Conservation (phyloP, 208 protist species). For the Trypanosomatidae sp. region DNA sequence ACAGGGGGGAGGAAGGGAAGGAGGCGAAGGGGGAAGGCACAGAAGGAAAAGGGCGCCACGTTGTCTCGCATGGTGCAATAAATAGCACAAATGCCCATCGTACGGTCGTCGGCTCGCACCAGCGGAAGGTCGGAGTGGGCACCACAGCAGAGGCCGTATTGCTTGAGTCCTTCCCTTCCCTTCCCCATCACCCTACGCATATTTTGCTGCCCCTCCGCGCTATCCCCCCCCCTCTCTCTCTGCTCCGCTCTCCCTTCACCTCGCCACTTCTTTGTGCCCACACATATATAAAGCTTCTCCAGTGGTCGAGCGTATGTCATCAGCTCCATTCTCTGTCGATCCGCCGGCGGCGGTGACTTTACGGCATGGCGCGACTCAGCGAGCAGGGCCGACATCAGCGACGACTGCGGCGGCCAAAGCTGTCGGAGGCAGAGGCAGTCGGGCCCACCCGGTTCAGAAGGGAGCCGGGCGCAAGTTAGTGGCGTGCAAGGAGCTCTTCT, state of each 20-base stretch:
- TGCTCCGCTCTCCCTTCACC: neutral
- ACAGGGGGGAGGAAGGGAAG: neutral
- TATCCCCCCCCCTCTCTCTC: neutral
- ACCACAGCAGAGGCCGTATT: neutral
- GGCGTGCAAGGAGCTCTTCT: conserved; percentile 65
- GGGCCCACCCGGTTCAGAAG: neutral
- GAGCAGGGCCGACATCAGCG: neutral
- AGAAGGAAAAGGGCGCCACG: neutral
- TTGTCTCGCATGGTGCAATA: neutral
- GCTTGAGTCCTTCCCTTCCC: too few species aligned
- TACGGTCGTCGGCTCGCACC: neutral
- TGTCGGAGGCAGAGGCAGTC: neutral
- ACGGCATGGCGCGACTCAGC: neutral
- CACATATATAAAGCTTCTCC: neutral
- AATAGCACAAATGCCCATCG: too few species aligned
- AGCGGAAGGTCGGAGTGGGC: neutral
- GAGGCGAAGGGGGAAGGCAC: neutral
- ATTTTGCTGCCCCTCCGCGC: neutral
- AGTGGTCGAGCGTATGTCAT: neutral
- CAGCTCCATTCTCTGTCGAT: neutral
- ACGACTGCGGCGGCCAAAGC: neutral
- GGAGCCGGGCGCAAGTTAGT: neutral
- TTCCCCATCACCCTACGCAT: neutral
- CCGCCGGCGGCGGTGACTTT: neutral
- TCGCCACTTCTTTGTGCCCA: neutral